Conservation (phyloP, 108 stramenopile genomes). For the Mediolabrus comicus region DNA sequence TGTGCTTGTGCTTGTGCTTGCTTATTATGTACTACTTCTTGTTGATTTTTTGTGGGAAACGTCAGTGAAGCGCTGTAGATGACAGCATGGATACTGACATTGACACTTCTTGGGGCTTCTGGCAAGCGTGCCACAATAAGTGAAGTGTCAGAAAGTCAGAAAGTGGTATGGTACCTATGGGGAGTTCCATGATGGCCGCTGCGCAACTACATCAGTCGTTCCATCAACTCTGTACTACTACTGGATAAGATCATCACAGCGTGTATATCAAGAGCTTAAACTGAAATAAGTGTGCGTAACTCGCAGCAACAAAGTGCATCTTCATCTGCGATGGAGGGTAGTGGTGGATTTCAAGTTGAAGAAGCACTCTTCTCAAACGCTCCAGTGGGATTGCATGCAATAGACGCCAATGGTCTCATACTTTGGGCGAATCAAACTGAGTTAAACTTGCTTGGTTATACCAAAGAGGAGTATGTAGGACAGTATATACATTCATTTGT, state of each 20-base stretch:
- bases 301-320: neutral
- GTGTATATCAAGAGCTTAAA: too few relatives aligned
- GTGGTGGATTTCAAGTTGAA: constrained; percentile 36
- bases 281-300: too few relatives aligned
- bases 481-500: constrained; percentile 42
- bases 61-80: neutral
- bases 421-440: constrained; percentile 56
- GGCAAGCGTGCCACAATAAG: too few relatives aligned
- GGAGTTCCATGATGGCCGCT: too few relatives aligned
- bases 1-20: too few relatives aligned
- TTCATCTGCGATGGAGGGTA: neutral
- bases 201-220: too few relatives aligned
- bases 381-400: constrained; percentile 58
- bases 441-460: constrained; percentile 53
- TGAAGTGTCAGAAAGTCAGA: neutral
- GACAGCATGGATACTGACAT: neutral
- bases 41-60: too few relatives aligned
- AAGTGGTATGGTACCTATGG: too few relatives aligned
- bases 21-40: too few relatives aligned
- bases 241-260: too few relatives aligned
- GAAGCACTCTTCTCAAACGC: constrained; percentile 59
- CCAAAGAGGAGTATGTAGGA: constrained; percentile 52
- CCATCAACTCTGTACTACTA: too few relatives aligned
- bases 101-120: too few relatives aligned
- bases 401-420: constrained; percentile 25